phyloP scores from a whole-genome alignment of 164 flowering plant species.

The Macadamia tetraphylla region DNA sequence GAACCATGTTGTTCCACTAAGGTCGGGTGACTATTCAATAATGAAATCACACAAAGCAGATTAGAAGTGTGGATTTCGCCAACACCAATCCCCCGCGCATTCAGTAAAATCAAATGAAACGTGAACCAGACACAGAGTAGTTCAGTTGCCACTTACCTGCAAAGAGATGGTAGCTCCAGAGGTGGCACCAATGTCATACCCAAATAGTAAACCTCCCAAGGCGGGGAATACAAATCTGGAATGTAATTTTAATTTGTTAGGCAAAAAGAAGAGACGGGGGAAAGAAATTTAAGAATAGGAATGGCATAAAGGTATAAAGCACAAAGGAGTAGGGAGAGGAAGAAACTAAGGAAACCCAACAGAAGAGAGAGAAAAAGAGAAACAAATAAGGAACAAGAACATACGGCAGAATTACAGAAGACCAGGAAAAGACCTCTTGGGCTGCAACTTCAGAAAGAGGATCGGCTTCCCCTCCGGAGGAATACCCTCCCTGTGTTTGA shows the following conservation, averaged over 20 bases:
- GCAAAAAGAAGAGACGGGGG: not conserved
- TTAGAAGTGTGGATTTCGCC: not conserved
- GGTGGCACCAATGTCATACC: constrained; percentile 99
- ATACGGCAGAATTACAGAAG: constrained; percentile 76
- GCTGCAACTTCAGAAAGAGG: constrained; percentile 28
- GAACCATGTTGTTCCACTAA: constrained; percentile 93
- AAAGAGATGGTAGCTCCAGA: constrained; percentile 89
- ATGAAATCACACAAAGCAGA: not conserved
- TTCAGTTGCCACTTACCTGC: constrained; percentile 44
- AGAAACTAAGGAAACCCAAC: too few species aligned
- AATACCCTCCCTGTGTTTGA: constrained; percentile 17
- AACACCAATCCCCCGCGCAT: too few species aligned
- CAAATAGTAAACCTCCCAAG: constrained; percentile 87
- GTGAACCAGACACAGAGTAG: not conserved
- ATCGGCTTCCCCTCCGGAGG: constrained; percentile 35
- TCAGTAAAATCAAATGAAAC: not conserved
- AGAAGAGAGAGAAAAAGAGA: not conserved
- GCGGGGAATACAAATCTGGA: constrained; percentile 93
- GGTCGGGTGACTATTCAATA: constrained; percentile 64
- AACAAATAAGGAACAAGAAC: constrained; percentile 11
- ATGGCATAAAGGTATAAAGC: too few species aligned
- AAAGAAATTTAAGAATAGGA: too few species aligned
- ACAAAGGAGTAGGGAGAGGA: too few species aligned
- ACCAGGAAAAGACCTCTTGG: constrained; percentile 59
- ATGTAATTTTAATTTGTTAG: not conserved